These are phyloP conservation scores for Chaetomiaceae sp. DNA, from an alignment of 2,329 filamentous ascomycete genomes.

Conservation along the genomic window DNA sequence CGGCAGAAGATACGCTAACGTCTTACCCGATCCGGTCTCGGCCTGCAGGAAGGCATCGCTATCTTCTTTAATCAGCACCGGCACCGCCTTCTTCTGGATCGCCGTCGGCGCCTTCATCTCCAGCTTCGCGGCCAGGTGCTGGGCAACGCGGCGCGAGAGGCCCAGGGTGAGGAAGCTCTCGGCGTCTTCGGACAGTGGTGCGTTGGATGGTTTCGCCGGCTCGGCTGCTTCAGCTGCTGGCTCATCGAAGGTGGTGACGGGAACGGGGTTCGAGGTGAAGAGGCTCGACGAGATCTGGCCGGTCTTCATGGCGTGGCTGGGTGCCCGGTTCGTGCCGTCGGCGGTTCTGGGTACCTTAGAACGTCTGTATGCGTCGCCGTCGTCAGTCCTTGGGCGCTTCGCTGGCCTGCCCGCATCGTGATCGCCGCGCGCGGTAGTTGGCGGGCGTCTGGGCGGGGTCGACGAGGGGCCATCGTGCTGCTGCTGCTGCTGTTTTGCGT, in stretches of 20 bases:
- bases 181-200: conserved; percentile 75
- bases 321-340: conserved; percentile 23
- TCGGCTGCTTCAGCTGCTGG: conserved; percentile 40
- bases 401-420: conserved; percentile 23
- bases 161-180: conserved; percentile 84
- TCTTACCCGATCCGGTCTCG: conserved; percentile 96
- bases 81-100: conserved; percentile 85
- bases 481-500: conserved; percentile 28
- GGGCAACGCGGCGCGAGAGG: conserved; percentile 70
- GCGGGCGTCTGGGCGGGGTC: conserved; percentile 20
- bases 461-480: conserved; percentile 25
- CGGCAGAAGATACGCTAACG: conserved; percentile 87
- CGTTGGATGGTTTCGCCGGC: conserved; percentile 75
- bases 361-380: conserved; percentile 21
- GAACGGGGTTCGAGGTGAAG: conserved; percentile 80
- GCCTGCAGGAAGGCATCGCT: conserved; percentile 94
- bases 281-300: conserved; percentile 71
- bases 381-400: conserved; percentile 27
- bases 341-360: conserved; percentile 25
- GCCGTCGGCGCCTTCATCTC: conserved; percentile 85
- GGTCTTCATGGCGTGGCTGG: conserved; percentile 26
- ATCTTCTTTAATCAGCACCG: conserved; percentile 71
- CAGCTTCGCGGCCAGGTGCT: conserved; percentile 79
- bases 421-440: conserved; percentile 9
- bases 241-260: conserved; percentile 56